Conservation (phyloP, 257 asterid species). For the Fraxinus americana region DNA sequence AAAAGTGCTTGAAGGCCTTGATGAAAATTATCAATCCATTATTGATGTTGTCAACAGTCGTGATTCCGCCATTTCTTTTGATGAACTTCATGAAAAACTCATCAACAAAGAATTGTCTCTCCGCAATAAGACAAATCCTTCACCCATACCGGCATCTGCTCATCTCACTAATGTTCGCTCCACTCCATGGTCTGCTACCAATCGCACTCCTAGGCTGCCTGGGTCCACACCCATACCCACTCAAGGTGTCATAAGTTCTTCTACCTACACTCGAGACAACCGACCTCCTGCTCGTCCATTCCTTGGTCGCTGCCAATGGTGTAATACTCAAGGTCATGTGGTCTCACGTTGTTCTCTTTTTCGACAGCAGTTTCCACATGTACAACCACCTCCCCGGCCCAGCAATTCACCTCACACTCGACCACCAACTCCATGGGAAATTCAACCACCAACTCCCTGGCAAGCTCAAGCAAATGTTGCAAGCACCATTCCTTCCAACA, state of each 20-base stretch:
- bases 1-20: too few relatives aligned
- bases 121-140: not conserved
- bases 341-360: not conserved
- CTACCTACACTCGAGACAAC: not conserved
- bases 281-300: not conserved
- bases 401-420: not conserved
- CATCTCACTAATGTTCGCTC: not conserved
- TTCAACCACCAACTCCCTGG: not conserved
- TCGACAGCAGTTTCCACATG: not conserved
- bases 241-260: not conserved
- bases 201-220: not conserved
- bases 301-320: slow-evolving; percentile 12
- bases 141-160: not conserved
- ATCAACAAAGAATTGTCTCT: not conserved
- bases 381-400: not conserved
- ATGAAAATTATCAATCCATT: too few relatives aligned
- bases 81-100: too few relatives aligned
- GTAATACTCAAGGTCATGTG: slow-evolving; percentile 4
- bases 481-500: not conserved
- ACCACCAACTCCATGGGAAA: not conserved
- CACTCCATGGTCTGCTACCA: not conserved
- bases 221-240: not conserved
- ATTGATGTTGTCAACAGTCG: too few relatives aligned
- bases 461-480: not conserved
- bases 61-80: too few relatives aligned